Percentiles rank a stretch among this genome's conserved stretches.
Evolutionary conservation across 148 eudicot species (phyloP).

Genomic region (Rhododendron ferrugineum): DNA sequence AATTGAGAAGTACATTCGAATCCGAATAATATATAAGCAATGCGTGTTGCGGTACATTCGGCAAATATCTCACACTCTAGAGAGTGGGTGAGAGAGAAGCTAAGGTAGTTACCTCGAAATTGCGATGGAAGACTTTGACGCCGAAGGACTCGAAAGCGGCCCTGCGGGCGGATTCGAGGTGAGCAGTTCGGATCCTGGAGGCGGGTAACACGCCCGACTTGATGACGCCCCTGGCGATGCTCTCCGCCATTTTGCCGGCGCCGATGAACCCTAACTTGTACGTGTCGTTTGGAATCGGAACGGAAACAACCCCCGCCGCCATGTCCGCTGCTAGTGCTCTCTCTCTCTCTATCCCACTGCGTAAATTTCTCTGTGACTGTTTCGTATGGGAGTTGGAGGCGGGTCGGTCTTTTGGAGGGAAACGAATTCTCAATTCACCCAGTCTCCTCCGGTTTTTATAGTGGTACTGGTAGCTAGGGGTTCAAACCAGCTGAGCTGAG

Average conservation of each 20-base stretch:
- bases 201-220: constrained; percentile 71
- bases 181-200: constrained; percentile 73
- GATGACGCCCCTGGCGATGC: constrained; percentile 84
- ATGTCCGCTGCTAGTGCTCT: constrained; percentile 8
- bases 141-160: constrained; percentile 80
- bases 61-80: background rate
- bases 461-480: too few relatives aligned
- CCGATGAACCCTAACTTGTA: constrained; percentile 90
- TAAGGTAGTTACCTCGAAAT: constrained; percentile 38
- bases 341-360: background rate
- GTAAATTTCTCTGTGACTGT: background rate
- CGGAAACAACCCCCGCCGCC: constrained; percentile 14
- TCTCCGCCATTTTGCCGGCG: constrained; percentile 98
- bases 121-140: constrained; percentile 58
- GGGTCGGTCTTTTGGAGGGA: background rate
- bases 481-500: too few relatives aligned
- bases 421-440: background rate
- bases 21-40: too few relatives aligned
- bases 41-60: background rate
- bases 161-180: constrained; percentile 51
- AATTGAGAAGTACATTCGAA: too few relatives aligned
- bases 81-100: background rate
- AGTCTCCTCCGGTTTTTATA: too few relatives aligned
- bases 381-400: background rate
- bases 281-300: constrained; percentile 52